Evolutionary conservation across 495 filamentous ascomycete species (phyloP).

Genomic region (Cudoniella acicularis): DNA sequence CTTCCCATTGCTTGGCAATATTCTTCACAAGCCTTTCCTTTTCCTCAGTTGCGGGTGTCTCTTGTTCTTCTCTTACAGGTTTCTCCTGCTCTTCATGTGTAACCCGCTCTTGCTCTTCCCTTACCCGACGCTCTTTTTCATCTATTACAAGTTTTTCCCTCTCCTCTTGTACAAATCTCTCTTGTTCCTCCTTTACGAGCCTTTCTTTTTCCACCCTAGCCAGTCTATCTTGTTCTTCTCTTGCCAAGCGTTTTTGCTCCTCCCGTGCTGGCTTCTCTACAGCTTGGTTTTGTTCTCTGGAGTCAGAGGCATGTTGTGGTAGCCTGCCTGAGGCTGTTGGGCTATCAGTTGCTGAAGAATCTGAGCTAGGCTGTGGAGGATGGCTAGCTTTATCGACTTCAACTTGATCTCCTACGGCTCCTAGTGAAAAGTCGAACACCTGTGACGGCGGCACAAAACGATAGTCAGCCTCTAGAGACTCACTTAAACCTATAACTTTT

Average conservation of each 20-base stretch:
- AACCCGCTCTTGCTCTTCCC: constrained; percentile 6
- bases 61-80: constrained; percentile 16
- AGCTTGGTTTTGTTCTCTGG: constrained; percentile 17
- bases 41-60: constrained; percentile 13
- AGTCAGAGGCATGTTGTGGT: constrained; percentile 15
- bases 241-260: constrained; percentile 1
- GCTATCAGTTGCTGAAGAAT: constrained; percentile 11
- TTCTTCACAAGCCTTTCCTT: constrained; percentile 10
- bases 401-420: constrained; percentile 14
- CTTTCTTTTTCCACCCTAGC: neutral
- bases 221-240: too few species aligned
- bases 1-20: constrained; percentile 12
- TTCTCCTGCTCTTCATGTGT: constrained; percentile 14
- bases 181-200: constrained; percentile 1
- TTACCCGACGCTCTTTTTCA: constrained; percentile 2
- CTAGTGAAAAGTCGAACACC: constrained; percentile 11
- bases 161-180: constrained; percentile 6
- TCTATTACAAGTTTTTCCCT: constrained; percentile 4
- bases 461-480: too few species aligned
- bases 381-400: constrained; percentile 13
- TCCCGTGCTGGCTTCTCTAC: too few species aligned
- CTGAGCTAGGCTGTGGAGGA: constrained; percentile 14
- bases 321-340: constrained; percentile 13
- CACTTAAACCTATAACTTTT: too few species aligned
- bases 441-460: constrained; percentile 12